A percentile compares a stretch with the other conserved stretches of the same genome.
phyloP scores from a whole-genome alignment of 176 grass and related monocot species.

The Avena atlantica region DNA sequence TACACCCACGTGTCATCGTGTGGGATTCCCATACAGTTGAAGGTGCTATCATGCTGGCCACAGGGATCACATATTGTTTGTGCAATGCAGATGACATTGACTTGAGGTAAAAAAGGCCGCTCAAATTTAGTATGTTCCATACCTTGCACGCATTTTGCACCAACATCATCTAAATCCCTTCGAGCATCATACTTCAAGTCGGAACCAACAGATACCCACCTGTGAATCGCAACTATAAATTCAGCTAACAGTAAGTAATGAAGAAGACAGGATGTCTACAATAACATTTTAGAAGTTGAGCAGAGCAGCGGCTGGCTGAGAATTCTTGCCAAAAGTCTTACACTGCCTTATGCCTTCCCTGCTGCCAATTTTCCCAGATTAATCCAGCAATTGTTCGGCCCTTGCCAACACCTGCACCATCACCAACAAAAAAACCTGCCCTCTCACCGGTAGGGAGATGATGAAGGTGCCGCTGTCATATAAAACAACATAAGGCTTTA shows the following conservation, averaged over 20 bases:
- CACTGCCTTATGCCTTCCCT: conserved; percentile 88
- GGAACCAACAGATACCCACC: conserved; percentile 96
- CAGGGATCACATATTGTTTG: conserved; percentile 6
- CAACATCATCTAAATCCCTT: conserved; percentile 98
- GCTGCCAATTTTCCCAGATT: conserved; percentile 99
- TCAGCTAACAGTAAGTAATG: conserved; percentile 33
- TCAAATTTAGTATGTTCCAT: conserved; percentile 21
- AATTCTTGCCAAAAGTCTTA: conserved; percentile 56
- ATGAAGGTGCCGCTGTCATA: conserved; percentile 81
- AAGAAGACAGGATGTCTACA: conserved; percentile 11
- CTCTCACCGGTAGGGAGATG: conserved; percentile 90
- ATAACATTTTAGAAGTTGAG: neutral
- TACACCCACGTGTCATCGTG: neutral
- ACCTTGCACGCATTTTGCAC: conserved; percentile 93
- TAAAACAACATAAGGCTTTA: conserved; percentile 53
- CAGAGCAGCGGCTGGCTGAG: conserved; percentile 11
- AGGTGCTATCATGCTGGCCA: neutral
- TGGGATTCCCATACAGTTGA: neutral
- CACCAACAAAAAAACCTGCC: conserved; percentile 98
- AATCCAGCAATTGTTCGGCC: conserved; percentile 98
- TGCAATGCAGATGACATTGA: conserved; percentile 33
- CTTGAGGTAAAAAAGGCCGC: conserved; percentile 26
- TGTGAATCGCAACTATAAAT: conserved; percentile 48
- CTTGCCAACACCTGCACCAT: conserved; percentile 99
- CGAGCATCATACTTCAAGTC: conserved; percentile 97